Evolutionary conservation across 495 filamentous ascomycete genomes (phyloP), one percentile per base, ranked within the genome.

Genomic region (Penicillium verhagenii): DNA sequence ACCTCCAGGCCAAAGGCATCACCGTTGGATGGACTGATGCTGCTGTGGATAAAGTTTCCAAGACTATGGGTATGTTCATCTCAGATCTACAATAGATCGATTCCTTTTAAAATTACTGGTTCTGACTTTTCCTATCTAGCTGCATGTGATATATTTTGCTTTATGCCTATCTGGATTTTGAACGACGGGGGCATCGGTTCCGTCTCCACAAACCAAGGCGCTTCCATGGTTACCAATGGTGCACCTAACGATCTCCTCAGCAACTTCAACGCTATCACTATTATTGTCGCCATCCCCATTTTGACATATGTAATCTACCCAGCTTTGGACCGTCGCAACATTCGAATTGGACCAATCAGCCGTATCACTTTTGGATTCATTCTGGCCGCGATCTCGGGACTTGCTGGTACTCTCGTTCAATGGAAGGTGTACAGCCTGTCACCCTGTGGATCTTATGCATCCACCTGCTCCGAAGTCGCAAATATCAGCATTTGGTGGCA

Each of bases 251-350:
- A 91, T 52, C 66, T 89, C 20, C 79, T 89, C 43, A 69, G 57
- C 60, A 90, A 88, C 71, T 84, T 90, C 70, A 88, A 89, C 71
- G 76, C 87, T 6, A 69, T 91, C 25, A 76, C 79, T 8, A 84
- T 90, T 59, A 86, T 90, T 58, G 66, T 84, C 54, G 75, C 81
- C 46, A 77, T 86, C 38, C 87, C 86, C 1, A 59, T 90, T 48
- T 71, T 86, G 51, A 85, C 83, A 58, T 81, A 80, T 46, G 44
- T 83, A 37, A 50, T 91, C 48, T 90, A 90, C 58, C 88, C 88
- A 0, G 16, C 68, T 1, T 74, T 90, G 7, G 73, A 80, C 2
- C 80, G 72, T 23, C 38, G 66, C 9, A 72, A 74, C 48, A 82
- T 88, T 62, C 70, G 73, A 52, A 84, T 87, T 56, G 80, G 75